phyloP scores from a whole-genome alignment of 2,329 filamentous ascomycete species.

The Aspergillus sergii region DNA sequence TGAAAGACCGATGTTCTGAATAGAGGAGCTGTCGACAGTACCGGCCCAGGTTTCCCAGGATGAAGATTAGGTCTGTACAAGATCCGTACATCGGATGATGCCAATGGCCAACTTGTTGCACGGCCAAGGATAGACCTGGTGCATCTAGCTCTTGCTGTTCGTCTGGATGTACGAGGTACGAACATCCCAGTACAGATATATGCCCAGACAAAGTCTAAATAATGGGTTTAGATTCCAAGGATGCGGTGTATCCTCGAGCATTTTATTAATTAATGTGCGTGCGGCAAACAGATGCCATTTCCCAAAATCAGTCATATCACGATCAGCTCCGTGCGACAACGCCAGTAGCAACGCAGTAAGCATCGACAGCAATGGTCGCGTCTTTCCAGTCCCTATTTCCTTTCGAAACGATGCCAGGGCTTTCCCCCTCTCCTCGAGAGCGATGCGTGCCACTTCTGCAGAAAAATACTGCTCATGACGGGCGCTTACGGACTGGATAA shows the following conservation, averaged over 20 bases:
- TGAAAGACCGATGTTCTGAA: not conserved
- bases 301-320: constrained; percentile 11
- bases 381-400: not conserved
- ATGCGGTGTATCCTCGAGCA: constrained; percentile 5
- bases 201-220: constrained; percentile 1
- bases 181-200: constrained; percentile 16
- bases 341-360: not conserved
- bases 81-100: constrained; percentile 17
- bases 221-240: not conserved
- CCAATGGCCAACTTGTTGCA: constrained; percentile 11
- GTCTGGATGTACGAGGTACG: constrained; percentile 11
- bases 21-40: constrained; percentile 14
- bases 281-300: constrained; percentile 16
- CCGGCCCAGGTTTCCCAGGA: constrained; percentile 13
- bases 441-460: not conserved
- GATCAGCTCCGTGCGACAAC: constrained; percentile 12
- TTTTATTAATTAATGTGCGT: constrained; percentile 11
- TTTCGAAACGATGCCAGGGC: constrained; percentile 12
- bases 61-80: constrained; percentile 9
- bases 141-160: constrained; percentile 3
- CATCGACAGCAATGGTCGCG: not conserved
- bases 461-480: constrained; percentile 18
- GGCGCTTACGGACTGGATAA: constrained; percentile 18
- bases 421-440: constrained; percentile 19
- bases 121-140: constrained; percentile 6